A percentile compares a stretch with the other conserved stretches of the same genome.
These are phyloP conservation scores for Mucor indicus DNA, from an alignment of 371 early-diverging fungal species.

Conservation along the genomic window DNA sequence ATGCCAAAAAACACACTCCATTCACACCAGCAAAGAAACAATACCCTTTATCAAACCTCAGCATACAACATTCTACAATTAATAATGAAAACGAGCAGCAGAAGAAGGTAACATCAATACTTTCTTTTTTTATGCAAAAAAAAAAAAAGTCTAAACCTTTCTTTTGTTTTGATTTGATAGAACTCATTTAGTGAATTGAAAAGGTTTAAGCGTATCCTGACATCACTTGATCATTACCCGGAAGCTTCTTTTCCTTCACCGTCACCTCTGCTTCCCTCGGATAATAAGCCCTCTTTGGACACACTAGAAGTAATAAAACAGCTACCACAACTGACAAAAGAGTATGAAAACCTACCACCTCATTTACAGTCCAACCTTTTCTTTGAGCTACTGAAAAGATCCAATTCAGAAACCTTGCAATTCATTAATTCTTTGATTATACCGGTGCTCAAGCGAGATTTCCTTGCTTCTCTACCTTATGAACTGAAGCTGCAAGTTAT, in stretches of 20 bases:
- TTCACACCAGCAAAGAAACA: not conserved
- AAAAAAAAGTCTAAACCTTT: not conserved
- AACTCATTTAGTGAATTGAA: too few species aligned
- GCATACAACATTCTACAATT: too few species aligned
- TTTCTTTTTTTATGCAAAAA: not conserved
- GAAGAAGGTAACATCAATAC: slow-evolving; percentile 1
- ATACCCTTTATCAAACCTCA: not conserved
- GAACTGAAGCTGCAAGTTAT: slow-evolving; percentile 79
- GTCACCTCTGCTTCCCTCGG: not conserved
- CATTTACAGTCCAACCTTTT: slow-evolving; percentile 26
- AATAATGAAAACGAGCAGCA: too few species aligned
- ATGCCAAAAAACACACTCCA: not conserved
- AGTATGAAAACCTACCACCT: slow-evolving; percentile 14
- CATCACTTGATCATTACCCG: too few species aligned
- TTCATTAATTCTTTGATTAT: slow-evolving; percentile 72
- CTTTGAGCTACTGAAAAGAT: slow-evolving; percentile 29
- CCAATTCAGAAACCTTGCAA: slow-evolving; percentile 70
- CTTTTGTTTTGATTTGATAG: too few species aligned
- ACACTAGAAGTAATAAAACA: slow-evolving; percentile 3
- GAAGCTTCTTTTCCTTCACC: not conserved
- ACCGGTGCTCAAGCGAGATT: slow-evolving; percentile 83
- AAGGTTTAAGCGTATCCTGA: too few species aligned
- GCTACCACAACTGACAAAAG: slow-evolving; percentile 2
- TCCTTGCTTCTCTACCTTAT: slow-evolving; percentile 75
- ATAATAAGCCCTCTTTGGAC: too few species aligned